These are phyloP conservation scores for Artemisia tridentata DNA, from an alignment of 129 eudicot genomes.

Conservation along the genomic window DNA sequence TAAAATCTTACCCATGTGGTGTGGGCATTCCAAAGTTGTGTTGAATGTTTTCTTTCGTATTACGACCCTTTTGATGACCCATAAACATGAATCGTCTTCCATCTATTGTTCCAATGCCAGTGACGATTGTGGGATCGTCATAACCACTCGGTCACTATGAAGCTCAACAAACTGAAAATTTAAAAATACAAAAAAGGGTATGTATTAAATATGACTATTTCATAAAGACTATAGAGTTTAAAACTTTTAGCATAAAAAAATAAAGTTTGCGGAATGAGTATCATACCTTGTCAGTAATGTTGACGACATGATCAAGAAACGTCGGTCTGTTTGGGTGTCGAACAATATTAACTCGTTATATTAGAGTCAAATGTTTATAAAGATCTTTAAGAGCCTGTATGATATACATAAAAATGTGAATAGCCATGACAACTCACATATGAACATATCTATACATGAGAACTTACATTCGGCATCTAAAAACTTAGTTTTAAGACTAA, in stretches of 20 bases:
- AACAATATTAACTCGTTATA: conserved; percentile 81
- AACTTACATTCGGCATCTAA: not conserved
- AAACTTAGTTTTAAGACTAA: not conserved
- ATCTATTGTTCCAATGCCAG: conserved; percentile 68
- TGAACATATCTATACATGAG: not conserved
- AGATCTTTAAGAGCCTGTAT: conserved; percentile 75
- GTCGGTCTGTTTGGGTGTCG: conserved; percentile 95
- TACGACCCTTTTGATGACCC: conserved; percentile 86
- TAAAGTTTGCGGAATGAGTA: too few relatives aligned
- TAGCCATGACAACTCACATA: not conserved
- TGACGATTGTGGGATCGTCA: not conserved
- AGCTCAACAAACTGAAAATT: too few relatives aligned
- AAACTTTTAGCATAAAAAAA: too few relatives aligned
- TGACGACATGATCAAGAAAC: conserved; percentile 87
- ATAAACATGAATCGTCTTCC: conserved; percentile 82
- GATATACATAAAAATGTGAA: conserved; percentile 15
- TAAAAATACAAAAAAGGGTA: too few relatives aligned
- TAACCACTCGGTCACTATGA: too few relatives aligned
- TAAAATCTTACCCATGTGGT: conserved; percentile 73
- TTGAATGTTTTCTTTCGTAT: conserved; percentile 74
- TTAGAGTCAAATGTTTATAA: conserved; percentile 80
- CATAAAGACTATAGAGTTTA: too few relatives aligned
- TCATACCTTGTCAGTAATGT: conserved; percentile 75
- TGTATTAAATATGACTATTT: too few relatives aligned
- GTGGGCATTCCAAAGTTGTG: conserved; percentile 97